These are phyloP conservation scores for Baorangia bicolor DNA, from an alignment of 768 basidiomycete genomes.

Conservation along the genomic window DNA sequence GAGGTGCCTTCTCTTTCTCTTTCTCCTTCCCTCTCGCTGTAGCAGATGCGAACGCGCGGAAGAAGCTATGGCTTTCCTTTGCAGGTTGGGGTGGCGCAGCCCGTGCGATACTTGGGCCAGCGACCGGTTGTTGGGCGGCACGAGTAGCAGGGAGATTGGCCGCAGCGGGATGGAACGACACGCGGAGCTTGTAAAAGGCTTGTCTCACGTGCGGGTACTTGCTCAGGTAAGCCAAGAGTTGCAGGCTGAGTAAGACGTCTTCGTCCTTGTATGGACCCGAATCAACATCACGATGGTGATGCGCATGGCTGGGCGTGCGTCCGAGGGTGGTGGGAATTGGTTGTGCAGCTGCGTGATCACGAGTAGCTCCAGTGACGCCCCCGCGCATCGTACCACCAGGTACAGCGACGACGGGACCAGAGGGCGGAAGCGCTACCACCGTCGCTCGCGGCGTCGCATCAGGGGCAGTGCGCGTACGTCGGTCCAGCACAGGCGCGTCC, in stretches of 20 bases:
- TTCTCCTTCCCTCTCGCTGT: constrained; percentile 51
- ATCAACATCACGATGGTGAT: constrained; percentile 41
- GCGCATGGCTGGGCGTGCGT: constrained; percentile 33
- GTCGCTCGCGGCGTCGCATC: constrained; percentile 67
- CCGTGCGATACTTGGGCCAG: constrained; percentile 27
- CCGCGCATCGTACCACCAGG: constrained; percentile 17
- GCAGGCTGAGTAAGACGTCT: constrained; percentile 85
- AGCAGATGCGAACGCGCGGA: constrained; percentile 45
- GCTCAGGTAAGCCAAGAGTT: constrained; percentile 92
- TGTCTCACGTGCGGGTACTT: constrained; percentile 98
- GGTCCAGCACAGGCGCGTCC: constrained; percentile 27
- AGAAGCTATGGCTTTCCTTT: constrained; percentile 42
- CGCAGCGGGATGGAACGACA: constrained; percentile 80
- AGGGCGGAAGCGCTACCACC: constrained; percentile 51
- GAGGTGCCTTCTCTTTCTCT: constrained; percentile 36
- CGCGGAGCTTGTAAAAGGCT: constrained; percentile 87
- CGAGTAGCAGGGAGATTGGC: constrained; percentile 39
- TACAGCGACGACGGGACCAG: constrained; percentile 12
- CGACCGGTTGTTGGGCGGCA: constrained; percentile 22
- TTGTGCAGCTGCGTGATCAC: constrained; percentile 18
- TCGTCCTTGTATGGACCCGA: constrained; percentile 87
- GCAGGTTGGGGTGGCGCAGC: constrained; percentile 12
- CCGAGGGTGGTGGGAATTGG: constrained; percentile 18
- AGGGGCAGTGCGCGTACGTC: constrained; percentile 42
- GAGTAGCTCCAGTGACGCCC: constrained; percentile 7